Evolutionary conservation across 1,139 yeast genomes (phyloP).

Genomic region (Zygoascus sp.): DNA sequence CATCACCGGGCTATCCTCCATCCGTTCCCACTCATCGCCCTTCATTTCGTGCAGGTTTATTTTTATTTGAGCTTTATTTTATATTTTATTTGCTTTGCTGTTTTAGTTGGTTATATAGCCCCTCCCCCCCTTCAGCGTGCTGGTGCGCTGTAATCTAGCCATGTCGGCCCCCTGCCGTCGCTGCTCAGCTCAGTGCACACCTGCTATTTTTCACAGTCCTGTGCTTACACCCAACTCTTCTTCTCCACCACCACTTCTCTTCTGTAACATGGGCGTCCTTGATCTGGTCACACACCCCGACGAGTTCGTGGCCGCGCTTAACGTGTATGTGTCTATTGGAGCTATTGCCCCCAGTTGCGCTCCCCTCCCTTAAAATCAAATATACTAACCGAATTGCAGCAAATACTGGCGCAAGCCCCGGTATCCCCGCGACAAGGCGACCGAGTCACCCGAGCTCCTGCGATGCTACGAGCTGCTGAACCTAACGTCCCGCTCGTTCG

Average conservation of each 20-base stretch:
- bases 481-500: constrained; percentile 82
- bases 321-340: constrained; percentile 38
- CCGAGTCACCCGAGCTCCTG: constrained; percentile 46
- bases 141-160: too few species aligned
- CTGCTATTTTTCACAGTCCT: not conserved
- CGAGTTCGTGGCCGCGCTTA: constrained; percentile 66
- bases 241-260: not conserved
- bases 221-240: not conserved
- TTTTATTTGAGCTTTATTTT: too few species aligned
- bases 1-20: too few species aligned
- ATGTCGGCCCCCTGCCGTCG: too few species aligned
- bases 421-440: constrained; percentile 47
- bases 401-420: constrained; percentile 39
- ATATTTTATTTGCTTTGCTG: too few species aligned
- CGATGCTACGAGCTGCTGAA: constrained; percentile 68
- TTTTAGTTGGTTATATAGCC: too few species aligned
- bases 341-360: constrained; percentile 6
- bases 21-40: too few species aligned
- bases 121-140: too few species aligned
- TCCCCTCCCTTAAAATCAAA: too few species aligned
- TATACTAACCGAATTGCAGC: constrained; percentile 14
- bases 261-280: constrained; percentile 56
- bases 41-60: too few species aligned
- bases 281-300: constrained; percentile 66
- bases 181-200: not conserved